Conservation (phyloP, 257 asterid species). For the Solanum boliviense region DNA sequence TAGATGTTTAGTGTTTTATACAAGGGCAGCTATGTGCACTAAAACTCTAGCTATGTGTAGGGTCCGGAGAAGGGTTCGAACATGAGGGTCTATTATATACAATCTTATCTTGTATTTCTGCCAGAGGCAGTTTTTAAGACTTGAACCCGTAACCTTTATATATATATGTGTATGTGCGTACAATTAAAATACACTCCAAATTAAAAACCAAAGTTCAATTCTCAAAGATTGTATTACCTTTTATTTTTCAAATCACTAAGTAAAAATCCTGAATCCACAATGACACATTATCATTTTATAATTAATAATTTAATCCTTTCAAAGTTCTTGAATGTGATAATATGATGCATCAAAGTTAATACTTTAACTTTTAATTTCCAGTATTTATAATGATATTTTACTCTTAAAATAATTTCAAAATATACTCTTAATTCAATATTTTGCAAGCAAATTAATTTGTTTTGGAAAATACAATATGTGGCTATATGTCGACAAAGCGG, state of each 20-base stretch:
- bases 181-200: not conserved
- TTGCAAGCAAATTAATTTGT: not conserved
- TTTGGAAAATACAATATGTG: not conserved
- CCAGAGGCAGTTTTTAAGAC: accelerated
- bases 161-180: no score
- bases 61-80: accelerated
- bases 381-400: not conserved
- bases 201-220: not conserved
- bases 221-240: not conserved
- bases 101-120: accelerated
- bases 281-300: no score
- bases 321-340: not conserved
- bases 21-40: no score
- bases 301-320: not conserved
- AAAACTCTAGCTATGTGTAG: no score
- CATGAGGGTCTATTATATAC: no score
- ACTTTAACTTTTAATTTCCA: not conserved
- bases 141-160: no score
- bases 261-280: no score
- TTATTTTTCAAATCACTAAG: not conserved
- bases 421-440: not conserved
- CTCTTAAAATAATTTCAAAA: not conserved
- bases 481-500: not conserved
- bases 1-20: not conserved
- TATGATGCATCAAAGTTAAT: not conserved